These are phyloP conservation scores for Gautieria morchelliformis DNA, from an alignment of 768 basidiomycete genomes.

Conservation along the genomic window DNA sequence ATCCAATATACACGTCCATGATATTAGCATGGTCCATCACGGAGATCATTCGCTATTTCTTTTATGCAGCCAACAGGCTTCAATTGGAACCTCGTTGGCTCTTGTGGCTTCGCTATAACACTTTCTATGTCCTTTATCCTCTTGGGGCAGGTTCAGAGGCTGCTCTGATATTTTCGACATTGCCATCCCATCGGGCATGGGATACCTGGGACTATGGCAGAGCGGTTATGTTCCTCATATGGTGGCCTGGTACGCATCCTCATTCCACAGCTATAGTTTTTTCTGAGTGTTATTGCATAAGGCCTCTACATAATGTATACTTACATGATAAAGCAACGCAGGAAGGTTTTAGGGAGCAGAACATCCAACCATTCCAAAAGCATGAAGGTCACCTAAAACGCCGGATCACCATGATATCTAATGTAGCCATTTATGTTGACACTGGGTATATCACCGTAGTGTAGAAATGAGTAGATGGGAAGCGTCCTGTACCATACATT, in stretches of 20 bases:
- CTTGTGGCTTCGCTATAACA: slow-evolving; percentile 76
- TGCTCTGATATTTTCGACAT: slow-evolving; percentile 66
- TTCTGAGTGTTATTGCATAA: slow-evolving; percentile 13
- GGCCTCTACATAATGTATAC: slow-evolving; percentile 47
- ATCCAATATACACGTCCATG: slow-evolving; percentile 84
- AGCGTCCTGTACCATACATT: too few species aligned
- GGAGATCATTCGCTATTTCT: slow-evolving; percentile 86
- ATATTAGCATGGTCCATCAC: slow-evolving; percentile 86
- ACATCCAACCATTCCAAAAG: not conserved
- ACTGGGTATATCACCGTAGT: too few species aligned
- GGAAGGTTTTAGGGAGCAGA: slow-evolving; percentile 37
- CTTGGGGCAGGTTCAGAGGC: slow-evolving; percentile 89
- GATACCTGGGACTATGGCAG: slow-evolving; percentile 56
- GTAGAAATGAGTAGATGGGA: too few species aligned
- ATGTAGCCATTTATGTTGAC: too few species aligned
- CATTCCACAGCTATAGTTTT: slow-evolving; percentile 4
- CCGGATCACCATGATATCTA: too few species aligned
- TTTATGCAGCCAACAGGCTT: slow-evolving; percentile 66
- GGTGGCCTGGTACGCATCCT: slow-evolving; percentile 75
- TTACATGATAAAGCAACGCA: slow-evolving; percentile 50
- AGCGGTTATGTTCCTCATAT: slow-evolving; percentile 55
- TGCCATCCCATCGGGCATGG: slow-evolving; percentile 39
- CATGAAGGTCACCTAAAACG: not conserved
- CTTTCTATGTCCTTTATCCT: slow-evolving; percentile 92
- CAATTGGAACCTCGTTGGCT: slow-evolving; percentile 40